Evolutionary conservation across 495 filamentous ascomycete species (phyloP), one percentile per base, ranked within the genome.

Genomic region (Annulohypoxylon nitens): DNA sequence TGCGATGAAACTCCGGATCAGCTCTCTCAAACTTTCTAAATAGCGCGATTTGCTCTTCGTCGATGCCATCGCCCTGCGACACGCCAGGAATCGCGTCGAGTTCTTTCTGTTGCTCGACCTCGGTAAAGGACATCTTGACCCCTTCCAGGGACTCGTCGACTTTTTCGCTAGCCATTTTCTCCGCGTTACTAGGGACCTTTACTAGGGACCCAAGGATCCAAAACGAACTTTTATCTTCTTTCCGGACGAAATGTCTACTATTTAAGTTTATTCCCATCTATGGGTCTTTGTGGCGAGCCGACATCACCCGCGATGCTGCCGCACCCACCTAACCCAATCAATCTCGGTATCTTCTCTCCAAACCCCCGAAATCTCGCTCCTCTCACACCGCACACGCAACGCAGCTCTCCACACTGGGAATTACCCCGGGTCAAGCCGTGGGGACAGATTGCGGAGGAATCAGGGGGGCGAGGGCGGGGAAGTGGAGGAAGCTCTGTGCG

Each of bases 21-120:
- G 76, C 77, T 16, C 59, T 66, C 5, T 65, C 59, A 37, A 83
- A 82, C 41, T 73, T 55, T 20, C 62, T 64, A 54, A 78, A 77
- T 20, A 62, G 18, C 25, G 43, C 60, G 34, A 61, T 18, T 23
- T 75, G 75, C 51, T 78, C 64, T 16, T 78, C 72, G 39, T 72
- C 67, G n/a, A 74, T 61, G 5, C 69, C 61, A 9, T 48, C n/a
- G 12, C 61, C 53, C n/a, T 36, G 30, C 4, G 60, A 47, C 8
- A 50, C 70, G 12, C 57, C 63, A 8, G 66, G 25, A n/a, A 74
- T 55, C 7, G 37, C 53, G 5, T 30, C 30, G 1, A 30, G 3
- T 30, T 69, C 48, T 16, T 67, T 62, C 10, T 57, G 68, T 20
- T 74, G 60, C 26, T 74, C 70, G 6, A 76, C 37, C 33, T 71